Evolutionary conservation across 1,284 basidiomycete species (phyloP), one percentile per base, ranked within the genome.

Genomic region (Termitomyces sp.): DNA sequence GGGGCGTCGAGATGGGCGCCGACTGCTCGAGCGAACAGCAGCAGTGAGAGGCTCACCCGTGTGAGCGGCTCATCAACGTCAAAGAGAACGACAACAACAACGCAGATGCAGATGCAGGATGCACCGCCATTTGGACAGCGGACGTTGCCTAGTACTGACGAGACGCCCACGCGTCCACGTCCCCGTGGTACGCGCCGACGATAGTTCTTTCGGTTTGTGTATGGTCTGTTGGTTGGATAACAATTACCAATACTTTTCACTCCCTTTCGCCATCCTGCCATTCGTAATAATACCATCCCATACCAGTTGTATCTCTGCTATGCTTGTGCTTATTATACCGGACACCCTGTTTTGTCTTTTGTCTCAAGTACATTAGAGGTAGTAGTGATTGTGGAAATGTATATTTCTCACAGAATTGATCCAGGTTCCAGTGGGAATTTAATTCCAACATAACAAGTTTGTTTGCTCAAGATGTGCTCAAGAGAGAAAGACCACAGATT

Each of bases 161-260:
- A 86, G 64, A 86, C 83, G 2, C 83, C 83, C 30, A 86, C 83
- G 17, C 74, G 81, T 56, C 83, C 83, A 30, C 77, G 84, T 50
- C 71, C 77, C 65, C 74, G 78, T 58, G 56, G 58, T 28, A 41
- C 59, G 56, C 70, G 71, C 30, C 66, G 68, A 60, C 66, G 68
- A 53, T 72, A 41, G 24, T 50, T n/a, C 17, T 33, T 43, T 53
- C 26, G 13, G 8, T 50, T 15, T 24, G 49, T 33, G n/a, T 31
- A n/a, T 41, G 42, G 53, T 46, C 46, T 15, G n/a, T 28, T 36
- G 19, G 26, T 50, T 44, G 34, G 34, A 48, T 48, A 48, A 34
- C 47, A n/a, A 38, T 24, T 15, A 5, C 6, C 30, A 17, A 7
- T 8, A 13, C 10, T n/a, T 8, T 24, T 45, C 2, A 19, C 10